Evolutionary conservation across 495 filamentous ascomycete species (phyloP).

Genomic region (Trichocladium antarcticum): DNA sequence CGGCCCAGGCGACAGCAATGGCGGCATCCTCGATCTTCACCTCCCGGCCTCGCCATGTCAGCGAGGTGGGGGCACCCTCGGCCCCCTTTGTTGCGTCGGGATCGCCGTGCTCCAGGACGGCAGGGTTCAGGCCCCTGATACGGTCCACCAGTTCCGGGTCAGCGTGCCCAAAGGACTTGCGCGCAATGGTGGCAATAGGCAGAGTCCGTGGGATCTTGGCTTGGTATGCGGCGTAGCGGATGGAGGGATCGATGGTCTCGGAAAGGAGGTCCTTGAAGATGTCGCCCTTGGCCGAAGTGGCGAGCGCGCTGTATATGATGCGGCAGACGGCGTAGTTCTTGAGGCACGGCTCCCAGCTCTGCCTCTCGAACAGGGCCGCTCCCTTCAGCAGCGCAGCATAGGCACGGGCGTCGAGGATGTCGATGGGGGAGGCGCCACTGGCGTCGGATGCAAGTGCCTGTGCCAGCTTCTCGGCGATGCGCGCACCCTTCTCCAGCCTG

Average conservation of each 20-base stretch:
- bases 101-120: slow-evolving; percentile 53
- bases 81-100: slow-evolving; percentile 45
- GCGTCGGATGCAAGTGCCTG: slow-evolving; percentile 44
- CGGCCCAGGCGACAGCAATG: slow-evolving; percentile 62
- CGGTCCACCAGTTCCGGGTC: slow-evolving; percentile 50
- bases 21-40: slow-evolving; percentile 85
- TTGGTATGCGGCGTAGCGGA: slow-evolving; percentile 90
- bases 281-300: slow-evolving; percentile 48
- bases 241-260: slow-evolving; percentile 80
- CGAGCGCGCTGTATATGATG: slow-evolving; percentile 70
- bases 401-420: slow-evolving; percentile 76
- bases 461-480: slow-evolving; percentile 57
- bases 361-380: slow-evolving; percentile 70
- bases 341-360: slow-evolving; percentile 72
- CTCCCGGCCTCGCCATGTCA: slow-evolving; percentile 81
- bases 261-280: slow-evolving; percentile 75
- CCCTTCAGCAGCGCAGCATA: slow-evolving; percentile 68
- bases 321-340: slow-evolving; percentile 61
- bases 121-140: slow-evolving; percentile 62
- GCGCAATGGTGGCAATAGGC: slow-evolving; percentile 64
- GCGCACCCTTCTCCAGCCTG: slow-evolving; percentile 66
- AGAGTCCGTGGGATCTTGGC: slow-evolving; percentile 71
- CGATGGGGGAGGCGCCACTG: slow-evolving; percentile 54
- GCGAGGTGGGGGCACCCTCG: slow-evolving; percentile 57
- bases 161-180: slow-evolving; percentile 56